phyloP scores from a whole-genome alignment of 441 rosid species.

The Omphalea diandra region DNA sequence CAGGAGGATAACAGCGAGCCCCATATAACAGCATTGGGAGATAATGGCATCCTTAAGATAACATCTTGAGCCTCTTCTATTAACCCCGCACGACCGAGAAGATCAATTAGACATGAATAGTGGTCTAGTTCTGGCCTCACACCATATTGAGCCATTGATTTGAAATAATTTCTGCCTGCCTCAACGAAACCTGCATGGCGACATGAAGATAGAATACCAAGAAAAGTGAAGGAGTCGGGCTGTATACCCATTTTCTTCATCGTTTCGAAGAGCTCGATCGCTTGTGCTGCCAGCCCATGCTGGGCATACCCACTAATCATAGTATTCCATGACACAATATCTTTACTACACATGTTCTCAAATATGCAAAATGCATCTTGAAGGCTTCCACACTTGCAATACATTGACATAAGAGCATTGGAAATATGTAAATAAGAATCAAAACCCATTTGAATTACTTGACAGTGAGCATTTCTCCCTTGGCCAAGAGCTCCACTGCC shows the following conservation, averaged over 20 bases:
- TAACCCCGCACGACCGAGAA: constrained; percentile 74
- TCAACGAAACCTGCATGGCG: constrained; percentile 73
- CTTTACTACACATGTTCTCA: constrained; percentile 39
- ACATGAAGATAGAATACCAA: constrained; percentile 75
- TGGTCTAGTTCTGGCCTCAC: constrained; percentile 65
- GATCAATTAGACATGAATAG: constrained; percentile 77
- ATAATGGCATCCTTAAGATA: constrained; percentile 58
- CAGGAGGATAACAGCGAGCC: constrained; percentile 76
- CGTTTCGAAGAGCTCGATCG: constrained; percentile 57
- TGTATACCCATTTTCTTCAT: constrained; percentile 42
- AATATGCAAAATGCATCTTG: constrained; percentile 48
- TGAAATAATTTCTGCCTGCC: constrained; percentile 52
- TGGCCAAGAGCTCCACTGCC: constrained; percentile 64
- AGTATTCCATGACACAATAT: constrained; percentile 64
- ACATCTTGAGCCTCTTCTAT: constrained; percentile 63
- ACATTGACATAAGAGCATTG: constrained; percentile 66
- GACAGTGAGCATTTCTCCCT: constrained; percentile 55
- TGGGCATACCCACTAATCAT: constrained; percentile 64
- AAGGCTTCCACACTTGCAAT: constrained; percentile 51
- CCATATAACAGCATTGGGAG: constrained; percentile 58
- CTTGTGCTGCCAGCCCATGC: constrained; percentile 58
- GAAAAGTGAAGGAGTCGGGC: constrained; percentile 73
- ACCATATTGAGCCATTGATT: constrained; percentile 49
- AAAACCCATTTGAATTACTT: constrained; percentile 42
- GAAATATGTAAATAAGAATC: constrained; percentile 38